Evolutionary conservation across 768 basidiomycete species (phyloP), one percentile per base, ranked within the genome.

Genomic region (Pulveroboletus sp.): DNA sequence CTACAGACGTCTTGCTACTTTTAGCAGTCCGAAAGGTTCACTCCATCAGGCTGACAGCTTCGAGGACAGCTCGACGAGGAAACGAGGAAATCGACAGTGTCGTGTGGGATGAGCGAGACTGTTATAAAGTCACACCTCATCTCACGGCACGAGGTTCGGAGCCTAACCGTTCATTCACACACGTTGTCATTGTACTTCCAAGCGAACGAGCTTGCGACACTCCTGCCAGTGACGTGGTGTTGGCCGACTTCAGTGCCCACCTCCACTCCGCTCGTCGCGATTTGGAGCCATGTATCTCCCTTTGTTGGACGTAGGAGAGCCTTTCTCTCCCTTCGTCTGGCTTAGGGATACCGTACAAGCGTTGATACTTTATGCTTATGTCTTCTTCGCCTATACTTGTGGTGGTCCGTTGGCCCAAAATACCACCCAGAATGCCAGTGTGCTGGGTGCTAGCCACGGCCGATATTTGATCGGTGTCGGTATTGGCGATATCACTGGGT

Each of bases 401-500:
- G 53, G 69, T 35, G 45, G 73, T 6, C 47, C 72, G 46, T 64
- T 60, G 30, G 59, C 52, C 24, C 43, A 46, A 21, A 21, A 38
- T 11, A 7, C 17, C 27, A n/a, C 30, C 6, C 39, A 39, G 18
- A 33, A n/a, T 45, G 40, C 33, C 10, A 7, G 6, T 24, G 39
- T 54, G n/a, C 35, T 13, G 2, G 44, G 50, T 4, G 46, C 49
- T 33, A 47, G 6, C 27, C 35, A 49, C 7, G 61, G 61, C 24
- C 55, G 49, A 30, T 67, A 67, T 46, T 36, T 65, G 51, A 42
- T 65, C 6, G 63, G 63, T 11, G 53, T 65, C 17, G 63, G 65
- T 26, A 82, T 80, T 54, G 86, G 78, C 17, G 88, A 89, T 59
- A 77, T 89, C 51, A 89, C 86, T 52, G 84, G 87, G 83, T 83